Conservation (phyloP, 23 red algal species). For the Gracilaria caudata region DNA sequence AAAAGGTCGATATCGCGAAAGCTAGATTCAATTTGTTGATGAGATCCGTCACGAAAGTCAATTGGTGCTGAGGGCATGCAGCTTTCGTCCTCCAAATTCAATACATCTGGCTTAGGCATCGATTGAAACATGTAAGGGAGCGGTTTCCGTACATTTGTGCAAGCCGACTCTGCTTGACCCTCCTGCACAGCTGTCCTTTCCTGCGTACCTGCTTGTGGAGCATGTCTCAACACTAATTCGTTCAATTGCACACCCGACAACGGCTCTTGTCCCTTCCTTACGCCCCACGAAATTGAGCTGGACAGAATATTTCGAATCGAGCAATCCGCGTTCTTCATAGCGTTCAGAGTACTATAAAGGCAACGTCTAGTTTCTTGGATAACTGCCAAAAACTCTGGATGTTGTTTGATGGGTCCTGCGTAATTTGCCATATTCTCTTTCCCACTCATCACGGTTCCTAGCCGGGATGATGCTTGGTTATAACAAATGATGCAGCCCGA, state of each 20-base stretch:
- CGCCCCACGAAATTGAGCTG: not conserved
- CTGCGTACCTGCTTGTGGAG: not conserved
- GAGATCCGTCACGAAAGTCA: not conserved
- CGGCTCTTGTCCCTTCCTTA: not conserved
- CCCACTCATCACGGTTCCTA: not conserved
- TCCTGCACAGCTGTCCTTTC: not conserved
- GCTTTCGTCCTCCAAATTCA: not conserved
- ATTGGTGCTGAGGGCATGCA: not conserved
- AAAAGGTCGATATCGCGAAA: conserved; percentile 20
- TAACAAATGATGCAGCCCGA: not conserved
- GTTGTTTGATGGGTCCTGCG: not conserved
- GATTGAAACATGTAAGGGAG: not conserved
- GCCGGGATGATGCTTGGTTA: not conserved
- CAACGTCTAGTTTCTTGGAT: not conserved
- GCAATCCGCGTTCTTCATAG: not conserved
- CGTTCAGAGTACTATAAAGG: not conserved
- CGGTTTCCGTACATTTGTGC: not conserved
- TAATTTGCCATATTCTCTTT: not conserved
- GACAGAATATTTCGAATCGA: conserved; percentile 1
- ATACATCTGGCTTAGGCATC: not conserved
- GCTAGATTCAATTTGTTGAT: not conserved
- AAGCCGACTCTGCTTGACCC: not conserved
- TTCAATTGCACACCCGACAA: not conserved
- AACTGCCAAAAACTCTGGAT: not conserved
- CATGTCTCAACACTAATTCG: not conserved